Percentiles rank a stretch among this genome's conserved stretches.
Conservation (phyloP, 129 eudicot species). For the Flaveria ramosissima region DNA sequence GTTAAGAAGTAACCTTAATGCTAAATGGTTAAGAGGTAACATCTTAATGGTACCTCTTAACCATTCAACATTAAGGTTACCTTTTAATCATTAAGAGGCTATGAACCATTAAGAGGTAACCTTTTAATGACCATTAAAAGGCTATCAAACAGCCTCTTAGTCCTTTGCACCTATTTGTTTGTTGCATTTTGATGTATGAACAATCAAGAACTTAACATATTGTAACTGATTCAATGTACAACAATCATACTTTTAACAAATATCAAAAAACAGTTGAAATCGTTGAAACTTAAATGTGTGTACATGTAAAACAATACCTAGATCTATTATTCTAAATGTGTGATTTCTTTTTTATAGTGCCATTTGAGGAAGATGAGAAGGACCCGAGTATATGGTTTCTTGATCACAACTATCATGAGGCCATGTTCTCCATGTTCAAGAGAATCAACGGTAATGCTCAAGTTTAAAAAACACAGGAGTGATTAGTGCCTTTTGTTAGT, state of each 20-base stretch:
- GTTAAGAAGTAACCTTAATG: no score
- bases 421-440: conserved; percentile 96
- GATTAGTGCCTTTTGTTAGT: neutral
- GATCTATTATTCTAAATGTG: conserved; percentile 17
- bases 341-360: conserved; percentile 52
- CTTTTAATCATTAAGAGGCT: no score
- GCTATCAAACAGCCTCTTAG: neutral
- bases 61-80: no score
- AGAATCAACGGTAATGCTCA: conserved; percentile 75
- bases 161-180: neutral
- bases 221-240: neutral
- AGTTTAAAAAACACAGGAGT: neutral
- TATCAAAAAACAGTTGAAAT: neutral
- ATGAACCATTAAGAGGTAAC: no score
- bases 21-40: no score
- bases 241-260: neutral
- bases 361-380: conserved; percentile 93
- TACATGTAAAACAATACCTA: neutral
- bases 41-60: no score
- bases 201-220: neutral
- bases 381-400: conserved; percentile 96
- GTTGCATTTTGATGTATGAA: neutral
- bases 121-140: no score
- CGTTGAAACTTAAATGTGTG: neutral
- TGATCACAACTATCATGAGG: conserved; percentile 92